phyloP scores from a whole-genome alignment of 345 rosid genomes.

The Linum tenue region DNA sequence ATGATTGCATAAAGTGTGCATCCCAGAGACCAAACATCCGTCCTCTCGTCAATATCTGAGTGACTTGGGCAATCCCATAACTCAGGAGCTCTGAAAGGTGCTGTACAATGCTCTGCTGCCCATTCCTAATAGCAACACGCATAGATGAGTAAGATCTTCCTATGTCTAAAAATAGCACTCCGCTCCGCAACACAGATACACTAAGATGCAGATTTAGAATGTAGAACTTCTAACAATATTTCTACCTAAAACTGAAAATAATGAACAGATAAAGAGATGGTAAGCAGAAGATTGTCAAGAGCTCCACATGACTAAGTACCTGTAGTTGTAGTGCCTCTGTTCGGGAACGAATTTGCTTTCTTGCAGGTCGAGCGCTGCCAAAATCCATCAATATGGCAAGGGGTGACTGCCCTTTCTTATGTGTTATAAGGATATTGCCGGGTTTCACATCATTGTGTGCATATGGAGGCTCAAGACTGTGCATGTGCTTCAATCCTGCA shows the following conservation, averaged over 20 bases:
- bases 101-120: slow-evolving; percentile 95
- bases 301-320: slow-evolving; percentile 30
- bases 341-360: slow-evolving; percentile 81
- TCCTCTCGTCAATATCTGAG: slow-evolving; percentile 90
- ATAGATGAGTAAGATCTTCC: background rate
- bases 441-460: slow-evolving; percentile 99
- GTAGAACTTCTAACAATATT: background rate
- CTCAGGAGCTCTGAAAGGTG: slow-evolving; percentile 97
- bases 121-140: slow-evolving; percentile 51
- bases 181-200: no score
- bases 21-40: slow-evolving; percentile 96
- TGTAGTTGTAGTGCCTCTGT: slow-evolving; percentile 88
- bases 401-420: slow-evolving; percentile 72
- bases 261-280: background rate
- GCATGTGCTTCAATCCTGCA: slow-evolving; percentile 97
- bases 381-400: slow-evolving; percentile 95
- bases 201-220: background rate
- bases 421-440: slow-evolving; percentile 75
- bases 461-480: slow-evolving; percentile 79
- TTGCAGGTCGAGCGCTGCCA: slow-evolving; percentile 84
- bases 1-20: slow-evolving; percentile 96
- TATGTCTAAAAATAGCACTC: no score
- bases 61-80: slow-evolving; percentile 99
- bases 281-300: background rate
- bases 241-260: background rate